Evolutionary conservation across 352 stramenopile genomes (phyloP).

Genomic region (Phytophthora constricta): DNA sequence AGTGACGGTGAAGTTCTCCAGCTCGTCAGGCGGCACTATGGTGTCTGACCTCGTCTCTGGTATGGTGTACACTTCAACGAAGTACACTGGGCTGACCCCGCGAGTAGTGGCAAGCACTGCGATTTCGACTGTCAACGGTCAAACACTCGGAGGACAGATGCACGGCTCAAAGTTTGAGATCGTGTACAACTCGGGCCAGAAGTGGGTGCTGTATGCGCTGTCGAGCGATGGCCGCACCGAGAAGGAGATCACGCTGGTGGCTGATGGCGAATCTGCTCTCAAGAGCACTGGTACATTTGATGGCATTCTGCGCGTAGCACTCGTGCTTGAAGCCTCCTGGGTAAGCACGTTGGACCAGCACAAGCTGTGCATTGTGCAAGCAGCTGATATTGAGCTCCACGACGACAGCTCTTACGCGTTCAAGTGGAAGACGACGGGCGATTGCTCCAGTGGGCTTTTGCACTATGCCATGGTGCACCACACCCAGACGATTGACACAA

Average conservation of each 20-base stretch:
- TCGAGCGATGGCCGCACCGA: conserved; percentile 45
- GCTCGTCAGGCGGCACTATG: conserved; percentile 37
- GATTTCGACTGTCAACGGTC: conserved; percentile 58
- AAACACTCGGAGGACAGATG: conserved; percentile 29
- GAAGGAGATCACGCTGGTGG: conserved; percentile 47
- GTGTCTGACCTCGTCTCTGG: conserved; percentile 61
- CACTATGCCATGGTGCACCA: conserved; percentile 72
- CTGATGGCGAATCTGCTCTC: conserved; percentile 46
- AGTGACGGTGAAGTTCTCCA: conserved; percentile 55
- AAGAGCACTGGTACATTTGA: conserved; percentile 46
- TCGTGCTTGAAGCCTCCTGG: conserved; percentile 48
- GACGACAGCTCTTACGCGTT: conserved; percentile 58
- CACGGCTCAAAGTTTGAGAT: conserved; percentile 57
- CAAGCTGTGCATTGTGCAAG: conserved; percentile 59
- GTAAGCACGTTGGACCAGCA: conserved; percentile 50
- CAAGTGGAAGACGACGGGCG: conserved; percentile 63
- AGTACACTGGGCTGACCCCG: conserved; percentile 53
- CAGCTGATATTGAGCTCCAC: conserved; percentile 42
- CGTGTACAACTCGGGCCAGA: conserved; percentile 58
- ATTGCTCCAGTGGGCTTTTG: conserved; percentile 58
- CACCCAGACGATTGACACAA: conserved; percentile 47
- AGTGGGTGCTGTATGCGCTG: conserved; percentile 67
- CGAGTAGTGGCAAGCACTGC: conserved; percentile 44
- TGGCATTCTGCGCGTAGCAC: conserved; percentile 51
- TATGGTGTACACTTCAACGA: conserved; percentile 67